These are phyloP conservation scores for Linum usitatissimum DNA, from an alignment of 345 rosid genomes.

Conservation along the genomic window DNA sequence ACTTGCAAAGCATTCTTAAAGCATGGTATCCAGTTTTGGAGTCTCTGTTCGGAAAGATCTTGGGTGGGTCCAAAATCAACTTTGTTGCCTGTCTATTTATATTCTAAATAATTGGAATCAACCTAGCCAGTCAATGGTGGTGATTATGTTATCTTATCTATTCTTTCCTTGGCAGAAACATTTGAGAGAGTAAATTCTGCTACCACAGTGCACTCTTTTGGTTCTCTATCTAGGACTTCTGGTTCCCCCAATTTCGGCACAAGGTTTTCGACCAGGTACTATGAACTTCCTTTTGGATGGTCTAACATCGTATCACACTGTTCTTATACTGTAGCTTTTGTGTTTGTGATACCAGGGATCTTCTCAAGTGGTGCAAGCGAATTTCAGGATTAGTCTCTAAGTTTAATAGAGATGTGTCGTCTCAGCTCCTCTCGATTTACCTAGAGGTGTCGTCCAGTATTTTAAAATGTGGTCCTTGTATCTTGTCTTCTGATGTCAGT, in stretches of 20 bases:
- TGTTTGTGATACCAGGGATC: constrained; percentile 55
- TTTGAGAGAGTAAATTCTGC: constrained; percentile 39
- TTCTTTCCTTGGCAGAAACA: constrained; percentile 44
- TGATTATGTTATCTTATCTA: background rate
- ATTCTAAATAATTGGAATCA: constrained; percentile 4
- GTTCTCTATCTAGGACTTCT: constrained; percentile 27
- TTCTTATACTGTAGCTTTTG: constrained; percentile 14
- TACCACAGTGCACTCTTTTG: constrained; percentile 21
- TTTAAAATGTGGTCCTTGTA: background rate
- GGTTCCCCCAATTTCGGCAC: constrained; percentile 27
- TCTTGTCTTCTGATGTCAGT: background rate
- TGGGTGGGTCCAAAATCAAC: constrained; percentile 40
- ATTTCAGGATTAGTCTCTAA: constrained; percentile 32
- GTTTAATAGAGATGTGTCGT: constrained; percentile 18
- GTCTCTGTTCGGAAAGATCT: constrained; percentile 44
- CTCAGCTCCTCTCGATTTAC: constrained; percentile 47
- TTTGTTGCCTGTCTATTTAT: constrained; percentile 6
- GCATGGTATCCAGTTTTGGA: constrained; percentile 61
- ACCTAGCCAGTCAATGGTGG: constrained; percentile 13
- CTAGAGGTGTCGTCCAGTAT: constrained; percentile 48
- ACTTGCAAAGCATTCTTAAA: constrained; percentile 47
- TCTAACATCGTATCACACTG: constrained; percentile 7
- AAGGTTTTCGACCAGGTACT: constrained; percentile 69
- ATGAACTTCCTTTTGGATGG: background rate
- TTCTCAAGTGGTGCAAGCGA: constrained; percentile 90